Evolutionary conservation across 1,284 basidiomycete genomes (phyloP), one percentile per base, ranked within the genome.

Genomic region (Trametes versicolor): DNA sequence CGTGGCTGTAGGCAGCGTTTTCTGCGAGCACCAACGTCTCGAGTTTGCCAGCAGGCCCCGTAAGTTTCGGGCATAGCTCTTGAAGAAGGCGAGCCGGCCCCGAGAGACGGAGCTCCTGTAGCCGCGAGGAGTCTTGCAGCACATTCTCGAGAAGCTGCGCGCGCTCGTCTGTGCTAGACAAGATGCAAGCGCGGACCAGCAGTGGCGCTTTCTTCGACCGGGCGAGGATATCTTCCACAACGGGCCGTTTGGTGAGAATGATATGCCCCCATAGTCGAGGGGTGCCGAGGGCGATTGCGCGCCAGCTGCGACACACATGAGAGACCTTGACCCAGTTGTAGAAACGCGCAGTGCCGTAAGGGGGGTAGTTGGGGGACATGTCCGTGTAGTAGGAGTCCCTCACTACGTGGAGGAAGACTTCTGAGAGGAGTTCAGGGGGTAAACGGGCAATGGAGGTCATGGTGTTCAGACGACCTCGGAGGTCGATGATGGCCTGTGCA

Each of bases 231-330:
- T 58, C 37, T 2, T 63, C 48, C 4, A 62, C 50, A 25, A 56
- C 47, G 15, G 37, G 25, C 25, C 39, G 39, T 9, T 48, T 47
- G 13, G 53, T 61, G 19, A 67, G 47, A 32, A 65, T 25, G 12
- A 67, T 58, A 32, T 55, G 48, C 6, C 68, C 53, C 68, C 68
- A 69, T 8, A 69, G 41, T 21, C 58, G 50, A 8, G 68, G 65
- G 0, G 63, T 64, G 39, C 45, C 60, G 15, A 67, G 65, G 5
- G 65, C 68, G n/a, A 66, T 29, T 19, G 58, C 50, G 19, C 63
- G 54, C 68, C 65, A 69, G 39, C 48, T 53, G 36, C 60, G 57
- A 32, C 65, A 69, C 10, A 67, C 63, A 13, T 67, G 63, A 13
- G 60, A 41, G n/a, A 65, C 63, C 32, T 43, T n/a, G 32, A 64